Base-by-base conservation (phyloP, 345 rosid genomes). In the Carallia pectinifolia region DNA sequence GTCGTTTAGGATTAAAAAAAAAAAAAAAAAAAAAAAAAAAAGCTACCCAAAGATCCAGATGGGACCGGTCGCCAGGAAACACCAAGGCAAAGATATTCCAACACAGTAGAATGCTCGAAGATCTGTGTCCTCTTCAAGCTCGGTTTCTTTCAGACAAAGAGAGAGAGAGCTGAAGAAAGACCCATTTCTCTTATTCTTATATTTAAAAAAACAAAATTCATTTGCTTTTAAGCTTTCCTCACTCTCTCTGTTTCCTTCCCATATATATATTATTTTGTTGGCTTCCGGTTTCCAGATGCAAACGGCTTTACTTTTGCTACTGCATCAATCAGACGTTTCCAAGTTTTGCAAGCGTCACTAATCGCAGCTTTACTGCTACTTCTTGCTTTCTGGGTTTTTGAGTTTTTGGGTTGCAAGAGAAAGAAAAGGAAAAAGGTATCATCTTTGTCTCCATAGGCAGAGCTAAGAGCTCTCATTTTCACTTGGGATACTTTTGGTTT, bases 41-140 rank as follows among this genome's bases (percentile, higher is more conserved):
- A n/a, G 50, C 6, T 37, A 55, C 19, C 34, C 15, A 23, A 30
- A 15, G 55, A 55, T 63, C 69, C 60, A 34, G 9, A 70, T 64
- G 66, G 78, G 78, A 69, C 70, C 66, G 66, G 78, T 69, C 59
- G 73, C 68, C 65, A 56, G 68, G 72, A 74, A 68, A 74, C 55
- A 69, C 13, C 6, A 48, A 58, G 74, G 69, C 78, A 64, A 64
- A 58, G 73, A 69, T 47, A 36, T 64, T 60, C 64, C 52, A 47
- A 19, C 39, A 39, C 53, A 7, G 19, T 75, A 23, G 4, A 69
- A 65, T 75, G 79, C 70, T 38, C 34, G 53, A 60, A 59, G 54
- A 75, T 75, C 74, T 65, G 47, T 30, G 55, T 58, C 58, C 40
- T 56, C 37, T 48, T 40, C 47, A 66, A 53, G 38, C 44, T 66